A percentile compares a stretch with the other conserved stretches of the same genome.
Conservation (phyloP, 225 moss, liverwort and hornwort genomes). For the Thuidium tamariscinum region DNA sequence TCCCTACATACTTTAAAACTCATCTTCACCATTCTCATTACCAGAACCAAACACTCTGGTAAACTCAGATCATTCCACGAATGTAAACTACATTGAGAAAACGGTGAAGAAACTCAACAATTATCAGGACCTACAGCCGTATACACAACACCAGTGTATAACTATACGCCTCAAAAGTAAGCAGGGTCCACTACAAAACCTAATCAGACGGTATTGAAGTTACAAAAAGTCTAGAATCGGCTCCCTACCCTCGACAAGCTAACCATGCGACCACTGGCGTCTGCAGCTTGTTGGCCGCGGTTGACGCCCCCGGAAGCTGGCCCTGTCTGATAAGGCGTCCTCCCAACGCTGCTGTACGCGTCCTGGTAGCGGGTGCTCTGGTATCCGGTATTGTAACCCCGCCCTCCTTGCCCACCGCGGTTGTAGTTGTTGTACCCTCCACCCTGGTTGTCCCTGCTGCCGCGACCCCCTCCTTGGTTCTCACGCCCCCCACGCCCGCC, state of each 20-base stretch:
- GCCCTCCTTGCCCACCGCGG: constrained; percentile 56
- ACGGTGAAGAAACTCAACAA: background rate
- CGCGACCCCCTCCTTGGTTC: constrained; percentile 23
- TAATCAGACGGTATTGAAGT: background rate
- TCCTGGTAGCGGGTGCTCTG: constrained; percentile 98
- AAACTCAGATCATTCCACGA: background rate
- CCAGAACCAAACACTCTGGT: background rate
- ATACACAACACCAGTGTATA: background rate
- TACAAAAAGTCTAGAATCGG: constrained; percentile 19
- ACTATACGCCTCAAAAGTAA: background rate
- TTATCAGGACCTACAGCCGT: background rate
- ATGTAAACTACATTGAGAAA: background rate
- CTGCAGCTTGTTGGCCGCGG: constrained; percentile 55
- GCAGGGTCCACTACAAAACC: background rate
- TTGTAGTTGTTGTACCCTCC: constrained; percentile 52
- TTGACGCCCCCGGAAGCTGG: constrained; percentile 63
- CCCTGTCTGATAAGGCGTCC: constrained; percentile 83
- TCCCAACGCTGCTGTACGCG: constrained; percentile 84
- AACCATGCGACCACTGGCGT: constrained; percentile 90
- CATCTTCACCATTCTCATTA: background rate
- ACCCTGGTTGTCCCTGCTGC: constrained; percentile 22
- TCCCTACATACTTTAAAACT: background rate
- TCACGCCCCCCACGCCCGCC: constrained; percentile 36
- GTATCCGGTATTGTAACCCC: constrained; percentile 62
- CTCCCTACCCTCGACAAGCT: constrained; percentile 51